Evolutionary conservation across 805 yeast species (phyloP).

Genomic region (Starmerella floris): DNA sequence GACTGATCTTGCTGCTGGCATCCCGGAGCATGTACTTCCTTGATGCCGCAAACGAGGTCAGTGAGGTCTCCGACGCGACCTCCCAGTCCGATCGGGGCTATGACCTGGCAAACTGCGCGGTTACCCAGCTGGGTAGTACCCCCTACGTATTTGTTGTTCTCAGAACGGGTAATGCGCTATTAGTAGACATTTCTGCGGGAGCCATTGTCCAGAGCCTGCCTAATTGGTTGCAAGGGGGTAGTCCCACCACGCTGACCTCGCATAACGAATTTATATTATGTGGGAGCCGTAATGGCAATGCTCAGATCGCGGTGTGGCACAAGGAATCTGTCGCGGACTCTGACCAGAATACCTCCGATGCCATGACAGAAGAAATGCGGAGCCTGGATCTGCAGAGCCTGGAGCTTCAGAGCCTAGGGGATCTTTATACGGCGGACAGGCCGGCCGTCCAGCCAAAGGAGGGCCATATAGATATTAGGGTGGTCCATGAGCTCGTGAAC

Average conservation of each 20-base stretch:
- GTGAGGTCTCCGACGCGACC: not conserved
- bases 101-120: constrained; percentile 1
- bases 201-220: not conserved
- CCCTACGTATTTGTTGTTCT: not conserved
- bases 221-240: not conserved
- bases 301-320: not conserved
- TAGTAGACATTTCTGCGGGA: not conserved
- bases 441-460: not conserved
- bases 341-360: not conserved
- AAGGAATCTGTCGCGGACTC: no score
- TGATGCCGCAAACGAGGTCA: not conserved
- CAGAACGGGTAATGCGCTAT: not conserved
- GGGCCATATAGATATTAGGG: not conserved
- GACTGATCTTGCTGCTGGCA: constrained; percentile 5
- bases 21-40: not conserved
- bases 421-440: not conserved
- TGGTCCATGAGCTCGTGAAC: not conserved
- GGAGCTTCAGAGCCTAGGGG: not conserved
- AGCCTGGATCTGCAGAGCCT: no score
- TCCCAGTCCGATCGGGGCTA: not conserved
- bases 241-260: not conserved
- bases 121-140: constrained; percentile 2
- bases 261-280: not conserved
- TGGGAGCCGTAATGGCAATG: not conserved
- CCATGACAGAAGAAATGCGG: not conserved